Evolutionary conservation across 192 early-diverging fungal species (phyloP).

Genomic region (Coemansia sp.): DNA sequence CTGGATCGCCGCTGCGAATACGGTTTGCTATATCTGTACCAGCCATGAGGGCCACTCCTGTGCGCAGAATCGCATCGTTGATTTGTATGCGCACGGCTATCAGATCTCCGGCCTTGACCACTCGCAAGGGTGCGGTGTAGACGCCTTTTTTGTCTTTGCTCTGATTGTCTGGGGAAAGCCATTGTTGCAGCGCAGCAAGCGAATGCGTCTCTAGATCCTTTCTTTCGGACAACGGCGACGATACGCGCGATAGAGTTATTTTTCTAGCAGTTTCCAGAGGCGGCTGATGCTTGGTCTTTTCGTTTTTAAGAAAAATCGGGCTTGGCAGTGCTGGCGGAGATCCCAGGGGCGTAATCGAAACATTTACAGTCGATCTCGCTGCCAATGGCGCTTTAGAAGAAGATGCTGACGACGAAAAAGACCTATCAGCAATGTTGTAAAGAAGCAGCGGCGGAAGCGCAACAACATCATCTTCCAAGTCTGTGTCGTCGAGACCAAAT

Average conservation of each 20-base stretch:
- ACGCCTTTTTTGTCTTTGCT: not conserved
- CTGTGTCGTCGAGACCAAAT: slow-evolving; percentile 23
- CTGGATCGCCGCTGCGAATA: slow-evolving; percentile 14
- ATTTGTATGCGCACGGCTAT: slow-evolving; percentile 38
- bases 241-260: slow-evolving; percentile 35
- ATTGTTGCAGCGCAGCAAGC: slow-evolving; percentile 39
- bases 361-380: not conserved
- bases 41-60: slow-evolving; percentile 30
- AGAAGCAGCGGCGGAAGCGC: slow-evolving; percentile 45
- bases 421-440: slow-evolving; percentile 11
- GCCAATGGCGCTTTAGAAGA: not conserved
- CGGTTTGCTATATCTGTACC: slow-evolving; percentile 23
- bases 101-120: slow-evolving; percentile 42
- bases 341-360: slow-evolving; percentile 32
- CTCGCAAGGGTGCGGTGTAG: slow-evolving; percentile 14
- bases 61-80: slow-evolving; percentile 36
- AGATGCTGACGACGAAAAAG: not conserved
- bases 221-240: slow-evolving; percentile 47
- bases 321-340: slow-evolving; percentile 20
- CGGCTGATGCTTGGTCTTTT: slow-evolving; percentile 14
- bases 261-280: slow-evolving; percentile 36
- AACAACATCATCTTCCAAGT: not conserved
- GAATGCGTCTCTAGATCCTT: slow-evolving; percentile 39
- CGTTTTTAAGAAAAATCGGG: slow-evolving; percentile 14
- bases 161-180: slow-evolving; percentile 16